Base-by-base conservation (phyloP, 305 asterid species). In the Fraxinus nigra region DNA sequence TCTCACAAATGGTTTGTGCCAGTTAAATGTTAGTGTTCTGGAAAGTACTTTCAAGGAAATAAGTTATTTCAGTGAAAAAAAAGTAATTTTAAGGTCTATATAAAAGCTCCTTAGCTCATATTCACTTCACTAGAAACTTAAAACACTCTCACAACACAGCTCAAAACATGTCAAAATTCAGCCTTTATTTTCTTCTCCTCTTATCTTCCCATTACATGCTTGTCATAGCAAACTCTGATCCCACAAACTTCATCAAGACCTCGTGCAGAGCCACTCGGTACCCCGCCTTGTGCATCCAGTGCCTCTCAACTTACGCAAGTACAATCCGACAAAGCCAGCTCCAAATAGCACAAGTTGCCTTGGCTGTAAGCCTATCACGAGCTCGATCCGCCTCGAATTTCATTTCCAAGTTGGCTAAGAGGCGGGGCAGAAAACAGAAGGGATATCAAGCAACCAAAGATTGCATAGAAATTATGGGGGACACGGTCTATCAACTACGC, bases 361-460 rank as follows among this genome's bases (percentile, higher is more conserved):
- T 92, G 1, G 72, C 85, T 22, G 90, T 92, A 3, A 87, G 90
- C 91, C 88, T 89, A 10, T 5, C 65, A 37, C 82, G 82, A 14
- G 93, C 98, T 5, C 89, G 78, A 34, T 80, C 90, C 4, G 70
- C 89, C 1, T 70, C 90, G 0, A 20, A 35, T 24, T 90, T 92
- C 51, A 82, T 92, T 1, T 81, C 88, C 77, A 88, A 84, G 85
- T 77, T 92, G 63, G 76, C 85, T 0, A 77, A 54, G 4, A 26
- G 83, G 40, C 78, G 72, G 65, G 89, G 94, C 11, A 26, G 89
- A 54, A 87, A 84, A 28, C 87, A 87, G 0, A 84, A 69, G 51
- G 97, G 87, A 43, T 79, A 70, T 35, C 92, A 80, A 35, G 95
- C 94, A 5, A 76, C 90, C n/a, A 85, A 76, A 33, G 98, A 93